Evolutionary conservation across 1,284 basidiomycete species (phyloP).

Genomic region (Cerrena zonata): DNA sequence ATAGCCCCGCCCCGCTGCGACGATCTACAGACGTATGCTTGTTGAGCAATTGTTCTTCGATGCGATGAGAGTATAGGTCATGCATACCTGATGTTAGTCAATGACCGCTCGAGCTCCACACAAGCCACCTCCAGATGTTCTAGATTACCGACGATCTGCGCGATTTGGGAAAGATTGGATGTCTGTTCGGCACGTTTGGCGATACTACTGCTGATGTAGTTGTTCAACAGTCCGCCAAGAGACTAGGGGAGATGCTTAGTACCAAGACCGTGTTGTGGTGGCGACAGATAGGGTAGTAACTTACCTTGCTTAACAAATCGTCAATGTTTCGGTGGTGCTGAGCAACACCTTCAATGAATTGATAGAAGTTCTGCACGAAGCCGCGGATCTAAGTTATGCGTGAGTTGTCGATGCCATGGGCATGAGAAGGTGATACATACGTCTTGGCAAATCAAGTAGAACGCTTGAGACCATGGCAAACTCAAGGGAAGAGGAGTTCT

Average conservation of each 20-base stretch:
- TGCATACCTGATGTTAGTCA: constrained; percentile 74
- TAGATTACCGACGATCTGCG: constrained; percentile 89
- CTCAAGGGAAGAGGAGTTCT: constrained; percentile 71
- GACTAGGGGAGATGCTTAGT: constrained; percentile 47
- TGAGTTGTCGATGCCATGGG: no score
- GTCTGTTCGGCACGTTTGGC: constrained; percentile 65
- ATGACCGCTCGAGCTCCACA: constrained; percentile 78
- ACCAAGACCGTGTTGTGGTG: not conserved
- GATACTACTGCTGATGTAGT: constrained; percentile 78
- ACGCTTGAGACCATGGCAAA: constrained; percentile 92
- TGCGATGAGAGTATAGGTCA: not conserved
- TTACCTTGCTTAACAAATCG: constrained; percentile 82
- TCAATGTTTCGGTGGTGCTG: constrained; percentile 91
- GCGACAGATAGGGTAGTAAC: constrained; percentile 5
- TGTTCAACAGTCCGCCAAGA: constrained; percentile 78
- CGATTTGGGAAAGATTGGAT: constrained; percentile 86
- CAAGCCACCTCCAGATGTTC: constrained; percentile 90
- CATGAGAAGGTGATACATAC: constrained; percentile 35
- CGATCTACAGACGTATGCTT: constrained; percentile 27
- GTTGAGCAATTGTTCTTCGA: not conserved
- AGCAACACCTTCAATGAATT: constrained; percentile 90
- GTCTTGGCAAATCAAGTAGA: constrained; percentile 92
- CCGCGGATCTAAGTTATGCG: constrained; percentile 63
- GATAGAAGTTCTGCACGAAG: constrained; percentile 94
- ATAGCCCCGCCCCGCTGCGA: constrained; percentile 80